Evolutionary conservation across 768 basidiomycete species (phyloP).

Genomic region (Crepidotus variabilis): DNA sequence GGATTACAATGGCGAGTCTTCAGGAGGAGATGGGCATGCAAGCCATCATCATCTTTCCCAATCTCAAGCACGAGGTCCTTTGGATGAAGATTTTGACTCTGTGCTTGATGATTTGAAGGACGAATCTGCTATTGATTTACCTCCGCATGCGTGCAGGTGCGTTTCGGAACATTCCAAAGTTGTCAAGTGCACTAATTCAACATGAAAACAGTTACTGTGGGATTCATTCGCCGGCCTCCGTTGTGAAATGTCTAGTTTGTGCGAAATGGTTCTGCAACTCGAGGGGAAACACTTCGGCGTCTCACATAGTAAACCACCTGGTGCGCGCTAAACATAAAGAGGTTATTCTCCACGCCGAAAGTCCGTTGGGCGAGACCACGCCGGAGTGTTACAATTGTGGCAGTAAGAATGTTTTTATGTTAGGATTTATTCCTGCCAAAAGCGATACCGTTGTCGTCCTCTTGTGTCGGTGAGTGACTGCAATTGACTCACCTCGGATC

Average conservation of each 20-base stretch:
- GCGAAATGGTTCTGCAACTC: constrained; percentile 99
- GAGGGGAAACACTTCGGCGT: constrained; percentile 94
- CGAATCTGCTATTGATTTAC: constrained; percentile 72
- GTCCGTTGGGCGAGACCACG: constrained; percentile 93
- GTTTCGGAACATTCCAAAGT: constrained; percentile 19
- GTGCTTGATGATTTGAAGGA: constrained; percentile 89
- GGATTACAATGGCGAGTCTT: constrained; percentile 50
- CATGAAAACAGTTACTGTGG: constrained; percentile 79
- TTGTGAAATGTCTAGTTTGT: constrained; percentile 92
- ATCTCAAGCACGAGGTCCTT: constrained; percentile 24
- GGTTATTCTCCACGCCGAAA: constrained; percentile 93
- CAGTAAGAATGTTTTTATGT: constrained; percentile 98
- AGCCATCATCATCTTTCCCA: constrained; percentile 25
- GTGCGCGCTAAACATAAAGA: constrained; percentile 99
- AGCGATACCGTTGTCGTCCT: constrained; percentile 98
- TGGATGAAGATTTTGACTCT: constrained; percentile 87
- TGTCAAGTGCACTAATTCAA: constrained; percentile 7
- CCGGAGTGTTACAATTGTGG: constrained; percentile 99
- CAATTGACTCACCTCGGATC: not conserved
- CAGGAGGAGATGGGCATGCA: constrained; percentile 34
- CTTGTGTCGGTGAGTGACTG: constrained; percentile 76
- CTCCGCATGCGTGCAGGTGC: constrained; percentile 94
- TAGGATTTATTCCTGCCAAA: constrained; percentile 99
- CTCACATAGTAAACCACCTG: constrained; percentile 98
- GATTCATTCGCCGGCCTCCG: constrained; percentile 94